These are phyloP conservation scores for Cercospora sesami DNA, from an alignment of 2,329 filamentous ascomycete genomes.

Conservation along the genomic window DNA sequence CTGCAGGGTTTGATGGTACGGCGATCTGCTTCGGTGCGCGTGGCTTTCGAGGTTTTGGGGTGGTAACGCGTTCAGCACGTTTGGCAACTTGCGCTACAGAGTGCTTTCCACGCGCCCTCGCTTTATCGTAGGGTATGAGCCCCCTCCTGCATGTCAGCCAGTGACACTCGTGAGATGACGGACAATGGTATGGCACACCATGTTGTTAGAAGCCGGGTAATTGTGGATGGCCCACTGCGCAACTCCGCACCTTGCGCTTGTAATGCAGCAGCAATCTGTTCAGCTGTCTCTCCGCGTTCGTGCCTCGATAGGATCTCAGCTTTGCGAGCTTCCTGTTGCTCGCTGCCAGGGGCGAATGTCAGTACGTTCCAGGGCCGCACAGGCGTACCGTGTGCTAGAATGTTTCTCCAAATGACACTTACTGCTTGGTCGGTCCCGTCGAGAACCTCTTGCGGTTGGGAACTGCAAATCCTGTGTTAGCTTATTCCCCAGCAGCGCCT, in stretches of 20 bases:
- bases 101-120: slow-evolving; percentile 27
- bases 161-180: neutral
- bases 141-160: slow-evolving; percentile 14
- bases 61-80: slow-evolving; percentile 12
- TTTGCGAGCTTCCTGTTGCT: slow-evolving; percentile 24
- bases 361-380: neutral
- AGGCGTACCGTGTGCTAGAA: neutral
- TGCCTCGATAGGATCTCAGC: slow-evolving; percentile 28
- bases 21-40: slow-evolving; percentile 18
- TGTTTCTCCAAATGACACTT: neutral
- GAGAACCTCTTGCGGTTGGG: slow-evolving; percentile 2
- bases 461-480: neutral
- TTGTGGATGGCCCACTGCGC: slow-evolving; percentile 27
- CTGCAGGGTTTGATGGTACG: slow-evolving; percentile 19
- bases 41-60: slow-evolving; percentile 14
- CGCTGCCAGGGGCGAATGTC: neutral
- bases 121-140: slow-evolving; percentile 29
- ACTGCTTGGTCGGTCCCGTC: slow-evolving; percentile 7
- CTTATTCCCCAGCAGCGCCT: neutral
- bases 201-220: slow-evolving; percentile 30
- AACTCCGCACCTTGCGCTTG: slow-evolving; percentile 26
- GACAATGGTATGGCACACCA: slow-evolving; percentile 15
- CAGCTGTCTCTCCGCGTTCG: slow-evolving; percentile 28
- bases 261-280: slow-evolving; percentile 31
- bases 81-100: slow-evolving; percentile 20